Base-by-base conservation (phyloP, 768 basidiomycete genomes). In the Tylopilus sp. region DNA sequence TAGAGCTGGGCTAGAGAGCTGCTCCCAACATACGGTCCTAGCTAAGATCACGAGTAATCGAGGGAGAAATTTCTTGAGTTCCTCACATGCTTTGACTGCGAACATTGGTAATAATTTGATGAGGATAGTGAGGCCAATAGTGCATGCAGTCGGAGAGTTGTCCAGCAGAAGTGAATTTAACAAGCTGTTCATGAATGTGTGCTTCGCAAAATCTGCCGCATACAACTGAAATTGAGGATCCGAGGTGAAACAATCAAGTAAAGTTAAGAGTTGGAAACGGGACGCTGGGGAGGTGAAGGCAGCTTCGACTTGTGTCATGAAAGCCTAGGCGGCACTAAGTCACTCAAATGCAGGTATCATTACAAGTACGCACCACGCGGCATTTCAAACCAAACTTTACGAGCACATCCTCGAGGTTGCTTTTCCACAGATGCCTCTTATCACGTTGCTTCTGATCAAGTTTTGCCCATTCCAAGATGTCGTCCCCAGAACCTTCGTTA, bases 81-180 rank as follows among this genome's bases (percentile, higher is more conserved):
- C 71, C 11, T 78, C 70, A 41, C 72, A 78, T 11, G 86, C 81
- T 52, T 82, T 74, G 2, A 86, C 80, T 6, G 89, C 89, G 52
- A 91, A 75, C 36, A 84, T 77, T 25, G 89, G 89, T n/a, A 93
- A 74, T 10, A 88, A 66, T 65, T 88, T 90, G 50, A 83, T 80
- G 21, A 92, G 63, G 14, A 86, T 72, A 2, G 79, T 81, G 46
- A 91, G 71, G 5, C 78, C 83, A 46, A 86, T 77, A 3, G 81
- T 82, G 59, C 84, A 86, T 25, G 80, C 72, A 0, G 86, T 89
- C 12, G 87, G 82, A 36, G 89, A 91, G 47, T 81, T 83, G 63
- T 93, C 91, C 57, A 92, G 72, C 26, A 85, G 70, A 24, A 92
- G 74, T 4, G 86, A 91, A 44, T 78, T 67, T 8, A 89, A 66